Percentiles rank a stretch among this genome's conserved stretches.
These are phyloP conservation scores for Galerina marginata DNA, from an alignment of 768 basidiomycete species.

Conservation along the genomic window DNA sequence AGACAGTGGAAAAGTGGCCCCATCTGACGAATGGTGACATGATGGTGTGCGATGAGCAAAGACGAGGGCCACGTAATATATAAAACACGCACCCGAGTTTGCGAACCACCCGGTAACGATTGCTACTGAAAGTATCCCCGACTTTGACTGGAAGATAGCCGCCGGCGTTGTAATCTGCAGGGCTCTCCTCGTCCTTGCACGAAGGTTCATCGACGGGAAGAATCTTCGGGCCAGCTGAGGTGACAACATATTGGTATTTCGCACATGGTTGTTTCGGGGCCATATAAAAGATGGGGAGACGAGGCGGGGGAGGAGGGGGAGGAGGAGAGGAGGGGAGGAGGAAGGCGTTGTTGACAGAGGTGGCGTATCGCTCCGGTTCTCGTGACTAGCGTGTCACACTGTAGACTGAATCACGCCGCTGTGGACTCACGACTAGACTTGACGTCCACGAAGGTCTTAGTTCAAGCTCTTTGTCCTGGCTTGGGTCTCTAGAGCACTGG, in stretches of 20 bases:
- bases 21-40: slow-evolving; percentile 55
- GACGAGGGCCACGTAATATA: slow-evolving; percentile 14
- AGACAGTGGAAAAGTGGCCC: slow-evolving; percentile 96
- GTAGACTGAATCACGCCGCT: too few species aligned
- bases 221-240: slow-evolving; percentile 69
- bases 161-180: slow-evolving; percentile 83
- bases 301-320: slow-evolving; percentile 14
- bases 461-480: too few species aligned
- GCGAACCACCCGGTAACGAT: slow-evolving; percentile 83
- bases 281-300: slow-evolving; percentile 47
- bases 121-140: slow-evolving; percentile 82
- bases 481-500: too few species aligned
- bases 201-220: slow-evolving; percentile 69
- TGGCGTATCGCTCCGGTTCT: slow-evolving; percentile 19
- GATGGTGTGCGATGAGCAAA: slow-evolving; percentile 31
- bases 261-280: slow-evolving; percentile 69
- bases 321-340: slow-evolving; percentile 21
- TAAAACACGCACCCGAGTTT: slow-evolving; percentile 76
- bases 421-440: too few species aligned
- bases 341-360: slow-evolving; percentile 26
- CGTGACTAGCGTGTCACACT: slow-evolving; percentile 26
- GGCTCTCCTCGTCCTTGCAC: slow-evolving; percentile 80
- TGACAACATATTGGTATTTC: slow-evolving; percentile 80
- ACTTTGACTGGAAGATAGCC: slow-evolving; percentile 85
- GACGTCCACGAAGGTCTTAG: too few species aligned